Base-by-base conservation (phyloP, 768 basidiomycete genomes). In the Cystofilobasidium ferigula region DNA sequence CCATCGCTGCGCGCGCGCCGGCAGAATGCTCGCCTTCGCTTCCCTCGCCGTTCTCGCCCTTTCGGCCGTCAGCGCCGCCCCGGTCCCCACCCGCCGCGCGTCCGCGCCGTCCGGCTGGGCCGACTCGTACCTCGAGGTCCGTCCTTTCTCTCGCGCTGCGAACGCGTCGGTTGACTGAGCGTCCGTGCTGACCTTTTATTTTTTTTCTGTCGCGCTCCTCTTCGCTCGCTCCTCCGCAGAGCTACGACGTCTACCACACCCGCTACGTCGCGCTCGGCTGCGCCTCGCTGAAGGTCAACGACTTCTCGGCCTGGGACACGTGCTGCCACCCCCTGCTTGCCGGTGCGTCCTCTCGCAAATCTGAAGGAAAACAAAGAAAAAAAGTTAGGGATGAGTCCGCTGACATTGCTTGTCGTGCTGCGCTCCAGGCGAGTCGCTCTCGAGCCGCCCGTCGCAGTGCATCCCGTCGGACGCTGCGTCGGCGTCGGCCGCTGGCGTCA, bases 291-390 rank as follows among this genome's bases (percentile, higher is more conserved):
- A 80, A 81, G 56, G 76, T 78, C 72, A 79, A 80, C 12, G 56
- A 74, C 20, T 78, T 76, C 76, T 89, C 87, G 74, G 78, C 83
- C 62, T 59, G 57, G 38, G 57, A 36, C 57, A 40, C 77, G 34
- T 89, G 89, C 73, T 87, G 87, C 79, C 83, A 83, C 73, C 84
- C 87, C 66, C 77, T 87, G 67, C 78, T 84, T 72, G 84, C 85
- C 73, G 80, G n/a, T n/a, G n/a, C n/a, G n/a, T n/a, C n/a, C n/a
- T n/a, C n/a, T n/a, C n/a, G n/a, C n/a, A n/a, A n/a, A n/a, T n/a
- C n/a, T n/a, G n/a, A n/a, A n/a, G n/a, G n/a, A n/a, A n/a, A n/a
- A n/a, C n/a, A n/a, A n/a, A n/a, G n/a, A n/a, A n/a, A n/a, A n/a
- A n/a, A n/a, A n/a, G n/a, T n/a, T n/a, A n/a, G n/a, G n/a, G n/a